A percentile compares a stretch with the other conserved stretches of the same genome.
Conservation (phyloP, 805 yeast genomes). For the Wickerhamiella cacticola region DNA sequence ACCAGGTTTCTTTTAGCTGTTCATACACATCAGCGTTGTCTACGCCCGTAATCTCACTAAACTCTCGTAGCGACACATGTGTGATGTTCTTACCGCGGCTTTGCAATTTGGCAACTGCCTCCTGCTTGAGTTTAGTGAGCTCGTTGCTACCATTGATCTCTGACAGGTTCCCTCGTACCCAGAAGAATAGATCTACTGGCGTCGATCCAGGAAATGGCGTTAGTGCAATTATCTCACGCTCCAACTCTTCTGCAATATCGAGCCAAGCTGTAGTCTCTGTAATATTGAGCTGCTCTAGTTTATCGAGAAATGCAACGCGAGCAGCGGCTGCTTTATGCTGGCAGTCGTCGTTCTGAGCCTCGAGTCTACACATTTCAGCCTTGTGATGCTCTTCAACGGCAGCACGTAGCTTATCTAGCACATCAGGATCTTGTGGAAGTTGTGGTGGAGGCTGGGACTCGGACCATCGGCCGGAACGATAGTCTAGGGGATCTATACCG, state of each 20-base stretch:
- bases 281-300: slow-evolving; percentile 4
- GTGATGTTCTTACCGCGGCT: neutral
- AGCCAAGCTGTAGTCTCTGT: slow-evolving; percentile 5
- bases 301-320: slow-evolving; percentile 6
- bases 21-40: neutral
- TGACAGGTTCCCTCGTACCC: neutral
- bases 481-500: neutral
- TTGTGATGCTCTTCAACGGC: neutral
- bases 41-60: neutral
- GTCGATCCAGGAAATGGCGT: slow-evolving; percentile 9
- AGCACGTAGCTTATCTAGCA: neutral
- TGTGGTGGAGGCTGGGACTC: neutral
- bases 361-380: neutral
- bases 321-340: slow-evolving; percentile 5
- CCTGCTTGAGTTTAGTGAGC: neutral
- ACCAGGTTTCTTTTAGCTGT: neutral
- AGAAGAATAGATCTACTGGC: slow-evolving; percentile 12
- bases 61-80: neutral
- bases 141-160: neutral
- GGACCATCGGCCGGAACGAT: neutral
- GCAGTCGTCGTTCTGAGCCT: neutral
- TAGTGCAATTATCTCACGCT: neutral
- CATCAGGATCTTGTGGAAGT: neutral
- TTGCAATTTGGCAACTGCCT: neutral
- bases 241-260: neutral